Evolutionary conservation across 768 basidiomycete genomes (phyloP).

Genomic region (Cystofilobasidium capitatum): DNA sequence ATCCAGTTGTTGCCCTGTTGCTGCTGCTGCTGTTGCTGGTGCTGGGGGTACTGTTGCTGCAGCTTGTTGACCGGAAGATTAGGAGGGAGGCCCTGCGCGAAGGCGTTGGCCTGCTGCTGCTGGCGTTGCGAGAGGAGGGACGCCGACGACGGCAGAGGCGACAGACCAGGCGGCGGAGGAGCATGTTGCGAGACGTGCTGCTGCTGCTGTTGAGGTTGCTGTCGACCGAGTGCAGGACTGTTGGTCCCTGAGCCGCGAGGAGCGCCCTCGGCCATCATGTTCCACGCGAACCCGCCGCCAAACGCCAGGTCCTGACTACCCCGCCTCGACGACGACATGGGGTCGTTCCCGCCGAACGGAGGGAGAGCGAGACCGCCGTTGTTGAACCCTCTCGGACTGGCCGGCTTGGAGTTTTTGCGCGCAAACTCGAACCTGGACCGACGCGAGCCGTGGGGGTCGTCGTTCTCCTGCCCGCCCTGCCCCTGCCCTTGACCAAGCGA

Average conservation of each 20-base stretch:
- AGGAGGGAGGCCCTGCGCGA: not conserved
- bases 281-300: conserved; percentile 2
- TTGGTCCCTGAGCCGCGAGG: not conserved
- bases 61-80: conserved; percentile 6
- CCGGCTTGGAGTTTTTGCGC: not conserved
- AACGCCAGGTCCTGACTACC: conserved; percentile 2
- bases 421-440: conserved; percentile 35
- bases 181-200: not conserved
- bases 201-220: not conserved
- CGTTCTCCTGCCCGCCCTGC: not conserved
- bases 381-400: not conserved
- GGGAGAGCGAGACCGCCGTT: not conserved
- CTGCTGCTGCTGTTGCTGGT: conserved; percentile 12
- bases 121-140: conserved; percentile 2
- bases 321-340: not conserved
- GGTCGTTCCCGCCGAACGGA: not conserved
- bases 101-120: not conserved
- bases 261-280: not conserved
- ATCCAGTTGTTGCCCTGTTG: conserved; percentile 21
- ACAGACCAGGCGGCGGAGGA: conserved; percentile 17
- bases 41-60: conserved; percentile 19
- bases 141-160: not conserved
- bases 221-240: not conserved
- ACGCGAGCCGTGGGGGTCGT: conserved; percentile 25
- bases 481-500: not conserved